Percentiles rank a stretch among this genome's conserved stretches.
Evolutionary conservation across 768 basidiomycete genomes (phyloP).

Genomic region (Trametes maxima): DNA sequence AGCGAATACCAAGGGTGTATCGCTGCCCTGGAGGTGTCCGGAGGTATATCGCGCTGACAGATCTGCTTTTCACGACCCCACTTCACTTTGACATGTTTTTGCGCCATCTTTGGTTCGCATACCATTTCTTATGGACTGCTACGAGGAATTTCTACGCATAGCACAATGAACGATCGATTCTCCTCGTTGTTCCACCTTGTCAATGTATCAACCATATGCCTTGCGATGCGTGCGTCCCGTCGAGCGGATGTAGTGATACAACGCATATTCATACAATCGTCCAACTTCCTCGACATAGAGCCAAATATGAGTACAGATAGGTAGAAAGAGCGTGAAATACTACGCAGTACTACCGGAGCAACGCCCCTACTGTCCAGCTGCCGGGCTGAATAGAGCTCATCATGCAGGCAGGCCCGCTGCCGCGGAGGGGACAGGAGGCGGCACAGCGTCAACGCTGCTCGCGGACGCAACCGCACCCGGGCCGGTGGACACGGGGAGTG

Average conservation of each 20-base stretch:
- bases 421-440: neutral
- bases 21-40: neutral
- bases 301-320: neutral
- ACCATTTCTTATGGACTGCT: neutral
- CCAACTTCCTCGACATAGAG: neutral
- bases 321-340: too few species aligned
- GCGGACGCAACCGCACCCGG: neutral
- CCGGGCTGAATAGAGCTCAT: too few species aligned
- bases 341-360: too few species aligned
- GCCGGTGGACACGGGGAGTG: neutral
- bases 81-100: neutral
- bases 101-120: neutral
- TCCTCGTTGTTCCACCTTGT: too few species aligned
- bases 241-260: neutral
- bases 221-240: neutral
- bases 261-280: slow-evolving; percentile 2
- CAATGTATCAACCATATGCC: too few species aligned
- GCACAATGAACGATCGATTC: too few species aligned
- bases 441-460: neutral
- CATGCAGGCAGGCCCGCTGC: too few species aligned
- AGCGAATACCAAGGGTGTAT: neutral
- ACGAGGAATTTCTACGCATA: too few species aligned
- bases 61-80: neutral
- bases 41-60: neutral
- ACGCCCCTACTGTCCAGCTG: too few species aligned